Base-by-base conservation (phyloP, 2,329 filamentous ascomycete species). In the Colletotrichum spinosum region DNA sequence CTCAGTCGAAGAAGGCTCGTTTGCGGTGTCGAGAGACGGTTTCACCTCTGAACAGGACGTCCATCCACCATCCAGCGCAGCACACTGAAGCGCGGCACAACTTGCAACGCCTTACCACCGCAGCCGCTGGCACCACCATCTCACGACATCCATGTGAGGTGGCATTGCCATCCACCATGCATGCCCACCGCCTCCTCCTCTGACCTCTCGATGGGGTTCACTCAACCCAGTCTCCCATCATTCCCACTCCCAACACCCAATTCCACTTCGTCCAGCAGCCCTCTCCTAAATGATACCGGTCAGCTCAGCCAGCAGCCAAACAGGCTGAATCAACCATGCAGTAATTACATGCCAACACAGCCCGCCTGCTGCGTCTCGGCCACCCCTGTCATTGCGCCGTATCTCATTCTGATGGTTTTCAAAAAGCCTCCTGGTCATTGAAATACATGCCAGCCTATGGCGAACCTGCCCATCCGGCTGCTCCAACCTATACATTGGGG, bases 111-210 rank as follows among this genome's bases (percentile, higher is more conserved):
- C 25, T 25, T 25, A 42, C 15, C 42, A 66, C 49, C 13, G 38
- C 52, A 63, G 42, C 49, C 49, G 35, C 46, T 65, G 60, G 55
- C 60, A 67, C 60, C 64, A 55, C 64, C 53, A 64, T 66, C 64
- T 60, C 64, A 65, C 54, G 34, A 51, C 48, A 33, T 63, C 37
- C 48, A 65, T 45, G 39, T 65, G 50, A 50, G 55, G 39, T 60
- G 51, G 48, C 55, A 60, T 46, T 17, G 15, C 45, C 11, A 37
- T 52, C 41, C 48, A 33, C 42, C 52, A 38, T 62, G 52, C 46
- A 39, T 48, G n/a, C 12, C 64, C 54, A 51, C 54, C 49, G 42
- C 58, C 17, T 17, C 17, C 17, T 17, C 3, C 17, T 17, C 17
- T 17, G 17, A 17, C 17, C 17, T 17, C 17, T 17, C 17, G 17